Percentiles rank a stretch among this genome's conserved stretches.
phyloP scores from a whole-genome alignment of 257 asterid genomes.

The Paraleonurus japonicus region DNA sequence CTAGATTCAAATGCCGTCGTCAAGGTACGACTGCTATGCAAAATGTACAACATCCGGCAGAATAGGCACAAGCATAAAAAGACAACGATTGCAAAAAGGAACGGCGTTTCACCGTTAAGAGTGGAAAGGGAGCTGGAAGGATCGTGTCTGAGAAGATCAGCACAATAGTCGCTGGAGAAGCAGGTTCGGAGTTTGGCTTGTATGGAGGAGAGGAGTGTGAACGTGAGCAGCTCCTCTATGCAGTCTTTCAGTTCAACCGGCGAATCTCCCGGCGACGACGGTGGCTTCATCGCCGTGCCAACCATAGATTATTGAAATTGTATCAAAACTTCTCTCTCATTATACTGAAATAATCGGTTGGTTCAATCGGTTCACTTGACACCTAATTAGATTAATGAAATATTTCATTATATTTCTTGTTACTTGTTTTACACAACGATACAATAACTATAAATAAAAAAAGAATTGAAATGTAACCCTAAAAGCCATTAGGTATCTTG shows the following conservation, averaged over 20 bases:
- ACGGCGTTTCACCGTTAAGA: constrained; percentile 19
- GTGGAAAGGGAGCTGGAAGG: constrained; percentile 25
- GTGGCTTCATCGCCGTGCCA: background rate
- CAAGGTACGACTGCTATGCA: background rate
- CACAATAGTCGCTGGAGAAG: constrained; percentile 58
- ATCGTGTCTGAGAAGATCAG: constrained; percentile 55
- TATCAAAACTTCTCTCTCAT: no score
- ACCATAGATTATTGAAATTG: no score
- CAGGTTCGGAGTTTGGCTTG: constrained; percentile 46
- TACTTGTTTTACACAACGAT: no score
- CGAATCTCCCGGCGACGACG: constrained; percentile 47
- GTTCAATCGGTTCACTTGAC: no score
- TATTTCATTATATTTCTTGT: no score
- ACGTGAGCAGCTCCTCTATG: constrained; percentile 53
- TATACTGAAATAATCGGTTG: no score
- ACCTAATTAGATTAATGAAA: no score
- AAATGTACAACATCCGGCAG: constrained; percentile 4
- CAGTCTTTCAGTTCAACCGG: constrained; percentile 48
- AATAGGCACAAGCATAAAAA: background rate
- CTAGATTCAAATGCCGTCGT: background rate
- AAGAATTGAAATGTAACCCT: no score
- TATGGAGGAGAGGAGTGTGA: constrained; percentile 47
- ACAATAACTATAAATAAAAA: no score
- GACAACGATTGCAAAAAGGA: no score
- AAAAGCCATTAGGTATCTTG: no score